These are phyloP conservation scores for Hyphopichia fennica DNA, from an alignment of 1,139 yeast genomes.

Conservation along the genomic window DNA sequence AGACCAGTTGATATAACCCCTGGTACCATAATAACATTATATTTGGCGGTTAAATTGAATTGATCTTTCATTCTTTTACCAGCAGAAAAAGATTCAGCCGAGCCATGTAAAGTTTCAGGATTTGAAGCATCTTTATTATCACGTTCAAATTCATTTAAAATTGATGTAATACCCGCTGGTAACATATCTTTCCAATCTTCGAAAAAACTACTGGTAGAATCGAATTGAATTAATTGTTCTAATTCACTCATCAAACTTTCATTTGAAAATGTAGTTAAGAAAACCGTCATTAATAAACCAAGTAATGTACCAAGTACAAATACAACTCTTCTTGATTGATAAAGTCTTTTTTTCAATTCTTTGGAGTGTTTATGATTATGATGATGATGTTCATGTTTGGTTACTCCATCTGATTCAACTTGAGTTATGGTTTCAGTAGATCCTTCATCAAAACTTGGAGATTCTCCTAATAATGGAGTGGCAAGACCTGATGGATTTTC, in stretches of 20 bases:
- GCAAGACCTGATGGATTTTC: conserved; percentile 45
- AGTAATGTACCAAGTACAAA: conserved; percentile 62
- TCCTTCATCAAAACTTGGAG: not conserved
- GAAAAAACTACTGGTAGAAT: conserved; percentile 45
- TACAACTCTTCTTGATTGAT: conserved; percentile 48
- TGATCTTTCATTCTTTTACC: conserved; percentile 64
- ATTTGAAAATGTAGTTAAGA: conserved; percentile 54
- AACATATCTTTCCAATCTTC: conserved; percentile 66
- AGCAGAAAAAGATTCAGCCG: conserved; percentile 84
- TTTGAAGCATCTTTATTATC: conserved; percentile 19
- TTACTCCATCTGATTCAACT: conserved; percentile 21
- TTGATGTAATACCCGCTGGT: conserved; percentile 63
- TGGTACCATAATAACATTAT: conserved; percentile 90
- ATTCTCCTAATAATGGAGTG: conserved; percentile 34
- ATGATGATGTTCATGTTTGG: conserved; percentile 7
- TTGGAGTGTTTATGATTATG: not conserved
- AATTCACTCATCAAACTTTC: conserved; percentile 44
- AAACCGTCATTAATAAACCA: conserved; percentile 66
- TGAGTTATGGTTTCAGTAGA: conserved; percentile 12
- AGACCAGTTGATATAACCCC: conserved; percentile 95
- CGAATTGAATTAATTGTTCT: conserved; percentile 58
- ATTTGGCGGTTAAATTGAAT: conserved; percentile 54
- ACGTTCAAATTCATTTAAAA: conserved; percentile 55
- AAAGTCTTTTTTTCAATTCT: conserved; percentile 19
- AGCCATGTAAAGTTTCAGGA: conserved; percentile 41